phyloP scores from a whole-genome alignment of 2,329 filamentous ascomycete species.

The Akanthomyces dipterigenus region DNA sequence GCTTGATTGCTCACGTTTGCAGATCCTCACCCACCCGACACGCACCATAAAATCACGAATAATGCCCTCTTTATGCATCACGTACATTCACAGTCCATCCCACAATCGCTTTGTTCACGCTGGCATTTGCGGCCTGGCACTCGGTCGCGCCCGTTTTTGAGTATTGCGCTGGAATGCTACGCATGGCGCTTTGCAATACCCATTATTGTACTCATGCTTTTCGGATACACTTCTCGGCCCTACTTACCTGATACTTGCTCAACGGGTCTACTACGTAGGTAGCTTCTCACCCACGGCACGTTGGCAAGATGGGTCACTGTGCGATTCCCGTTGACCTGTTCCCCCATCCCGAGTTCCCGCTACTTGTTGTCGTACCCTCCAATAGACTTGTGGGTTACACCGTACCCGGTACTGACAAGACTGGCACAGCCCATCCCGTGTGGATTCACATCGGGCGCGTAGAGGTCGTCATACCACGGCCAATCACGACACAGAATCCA shows the following conservation, averaged over 20 bases:
- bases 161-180: not conserved
- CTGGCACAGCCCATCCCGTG: not conserved
- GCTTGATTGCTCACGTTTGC: not conserved
- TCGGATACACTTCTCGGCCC: not conserved
- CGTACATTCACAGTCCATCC: not conserved
- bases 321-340: not conserved
- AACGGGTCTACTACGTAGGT: not conserved
- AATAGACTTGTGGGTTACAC: not conserved
- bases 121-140: too few relatives aligned
- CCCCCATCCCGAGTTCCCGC: not conserved
- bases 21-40: not conserved
- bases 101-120: too few relatives aligned
- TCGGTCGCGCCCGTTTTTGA: not conserved
- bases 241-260: not conserved
- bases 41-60: not conserved
- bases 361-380: not conserved
- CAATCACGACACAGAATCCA: not conserved
- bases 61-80: not conserved
- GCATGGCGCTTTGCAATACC: not conserved
- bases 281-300: too few relatives aligned
- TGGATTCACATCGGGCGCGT: constrained; percentile 3
- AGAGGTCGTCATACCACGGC: not conserved
- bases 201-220: not conserved
- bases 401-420: not conserved
- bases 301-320: not conserved